These are phyloP conservation scores for Hemerocallis citrina DNA, from an alignment of 106 monocot species.

Conservation along the genomic window DNA sequence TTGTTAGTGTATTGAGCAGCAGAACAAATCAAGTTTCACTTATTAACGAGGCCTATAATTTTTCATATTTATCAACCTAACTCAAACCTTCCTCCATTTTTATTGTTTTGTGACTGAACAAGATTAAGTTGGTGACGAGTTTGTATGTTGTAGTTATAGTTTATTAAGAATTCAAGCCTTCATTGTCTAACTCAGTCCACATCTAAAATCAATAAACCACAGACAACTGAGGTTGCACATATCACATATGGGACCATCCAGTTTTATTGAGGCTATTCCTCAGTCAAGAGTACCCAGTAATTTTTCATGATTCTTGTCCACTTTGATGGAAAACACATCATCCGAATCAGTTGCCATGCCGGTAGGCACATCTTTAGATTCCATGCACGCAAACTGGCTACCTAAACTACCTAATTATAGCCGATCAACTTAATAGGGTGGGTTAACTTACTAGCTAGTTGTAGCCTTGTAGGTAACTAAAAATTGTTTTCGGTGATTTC, in stretches of 20 bases:
- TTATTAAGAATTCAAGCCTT: no score
- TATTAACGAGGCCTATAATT: no score
- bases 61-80: background rate
- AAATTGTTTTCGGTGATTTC: background rate
- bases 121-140: conserved; percentile 7
- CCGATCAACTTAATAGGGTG: background rate
- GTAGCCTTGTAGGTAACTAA: background rate
- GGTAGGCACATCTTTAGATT: background rate
- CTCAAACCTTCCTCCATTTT: conserved; percentile 1
- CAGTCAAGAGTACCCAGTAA: background rate
- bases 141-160: background rate
- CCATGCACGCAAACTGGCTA: conserved; percentile 2
- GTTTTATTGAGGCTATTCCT: no score
- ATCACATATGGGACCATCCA: no score
- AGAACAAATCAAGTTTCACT: no score
- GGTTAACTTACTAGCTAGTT: background rate
- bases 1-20: no score
- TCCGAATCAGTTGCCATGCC: background rate
- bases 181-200: no score
- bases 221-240: no score
- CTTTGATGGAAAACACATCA: background rate
- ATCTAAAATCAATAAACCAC: no score
- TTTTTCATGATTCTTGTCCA: conserved; percentile 4
- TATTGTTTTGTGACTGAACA: background rate
- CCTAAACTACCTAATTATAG: no score